A percentile compares a stretch with the other conserved stretches of the same genome.
phyloP scores from a whole-genome alignment of 805 yeast genomes.

The Candida anglica region DNA sequence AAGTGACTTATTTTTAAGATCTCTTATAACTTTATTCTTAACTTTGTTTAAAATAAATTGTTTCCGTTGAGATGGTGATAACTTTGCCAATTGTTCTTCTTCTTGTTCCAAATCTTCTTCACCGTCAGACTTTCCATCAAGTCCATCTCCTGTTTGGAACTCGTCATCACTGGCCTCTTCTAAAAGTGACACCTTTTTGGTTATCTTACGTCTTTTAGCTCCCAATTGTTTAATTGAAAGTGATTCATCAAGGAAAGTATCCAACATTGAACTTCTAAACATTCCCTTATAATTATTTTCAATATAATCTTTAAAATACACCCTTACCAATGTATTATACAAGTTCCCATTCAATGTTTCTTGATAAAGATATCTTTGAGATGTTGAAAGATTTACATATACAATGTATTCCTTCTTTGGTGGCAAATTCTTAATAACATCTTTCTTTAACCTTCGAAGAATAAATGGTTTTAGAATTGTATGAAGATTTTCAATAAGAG shows the following conservation, averaged over 20 bases:
- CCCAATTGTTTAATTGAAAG: conserved; percentile 16
- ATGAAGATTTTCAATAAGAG: conserved; percentile 73
- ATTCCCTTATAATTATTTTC: conserved; percentile 29
- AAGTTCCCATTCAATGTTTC: conserved; percentile 45
- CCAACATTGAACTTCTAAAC: conserved; percentile 22
- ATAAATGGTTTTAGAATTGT: conserved; percentile 86
- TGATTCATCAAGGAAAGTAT: conserved; percentile 39
- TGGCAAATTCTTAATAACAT: conserved; percentile 69
- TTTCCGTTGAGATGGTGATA: conserved; percentile 5
- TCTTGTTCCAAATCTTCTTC: background rate
- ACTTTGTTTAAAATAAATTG: conserved; percentile 9
- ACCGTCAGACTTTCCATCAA: background rate
- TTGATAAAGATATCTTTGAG: conserved; percentile 63
- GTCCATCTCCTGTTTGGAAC: no score
- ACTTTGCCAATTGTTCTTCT: background rate
- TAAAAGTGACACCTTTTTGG: conserved; percentile 5
- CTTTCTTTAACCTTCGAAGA: conserved; percentile 73
- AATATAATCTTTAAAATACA: conserved; percentile 50
- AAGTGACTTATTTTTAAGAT: conserved; percentile 37
- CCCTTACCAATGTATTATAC: conserved; percentile 40
- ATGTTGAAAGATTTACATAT: conserved; percentile 60
- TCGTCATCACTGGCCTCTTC: conserved; percentile 31
- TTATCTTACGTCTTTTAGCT: conserved; percentile 9
- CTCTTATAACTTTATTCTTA: conserved; percentile 11
- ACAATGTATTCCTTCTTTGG: conserved; percentile 87